A percentile compares a stretch with the other conserved stretches of the same genome.
Conservation (phyloP, 2,329 filamentous ascomycete species). For the Leptographium radiaticola region DNA sequence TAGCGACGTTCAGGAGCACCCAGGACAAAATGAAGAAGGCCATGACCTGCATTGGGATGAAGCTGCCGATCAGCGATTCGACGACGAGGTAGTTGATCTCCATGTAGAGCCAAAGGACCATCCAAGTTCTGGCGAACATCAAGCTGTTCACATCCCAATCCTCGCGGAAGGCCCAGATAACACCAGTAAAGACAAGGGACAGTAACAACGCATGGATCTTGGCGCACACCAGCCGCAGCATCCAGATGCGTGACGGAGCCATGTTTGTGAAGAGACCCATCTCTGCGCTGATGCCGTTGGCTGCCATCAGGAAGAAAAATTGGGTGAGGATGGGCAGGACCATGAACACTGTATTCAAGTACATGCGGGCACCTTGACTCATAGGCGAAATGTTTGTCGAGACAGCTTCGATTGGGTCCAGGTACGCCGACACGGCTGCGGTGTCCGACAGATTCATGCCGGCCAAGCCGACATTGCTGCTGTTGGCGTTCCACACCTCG, state of each 20-base stretch:
- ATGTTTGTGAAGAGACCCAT: not conserved
- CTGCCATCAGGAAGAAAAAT: constrained; percentile 18
- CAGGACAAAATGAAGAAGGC: constrained; percentile 20
- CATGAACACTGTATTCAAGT: constrained; percentile 26
- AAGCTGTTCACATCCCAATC: constrained; percentile 23
- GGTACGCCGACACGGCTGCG: not conserved
- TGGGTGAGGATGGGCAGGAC: constrained; percentile 22
- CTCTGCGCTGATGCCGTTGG: constrained; percentile 17
- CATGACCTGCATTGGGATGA: not conserved
- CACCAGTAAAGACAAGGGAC: constrained; percentile 24
- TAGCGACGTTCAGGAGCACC: constrained; percentile 29
- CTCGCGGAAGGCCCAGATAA: constrained; percentile 31
- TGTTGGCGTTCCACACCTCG: constrained; percentile 11
- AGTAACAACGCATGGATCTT: constrained; percentile 21
- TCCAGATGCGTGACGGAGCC: not conserved
- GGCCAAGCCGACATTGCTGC: constrained; percentile 11
- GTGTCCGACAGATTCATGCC: constrained; percentile 13
- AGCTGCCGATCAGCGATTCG: constrained; percentile 1
- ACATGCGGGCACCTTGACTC: constrained; percentile 19
- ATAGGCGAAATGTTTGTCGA: constrained; percentile 19
- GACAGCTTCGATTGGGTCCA: constrained; percentile 20
- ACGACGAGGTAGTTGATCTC: constrained; percentile 2
- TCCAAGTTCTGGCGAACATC: constrained; percentile 16
- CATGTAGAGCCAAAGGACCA: constrained; percentile 22
- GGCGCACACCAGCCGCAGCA: constrained; percentile 17